Percentiles rank a stretch among this genome's conserved stretches.
phyloP scores from a whole-genome alignment of 768 basidiomycete species.

The Naganishia vishniacii region DNA sequence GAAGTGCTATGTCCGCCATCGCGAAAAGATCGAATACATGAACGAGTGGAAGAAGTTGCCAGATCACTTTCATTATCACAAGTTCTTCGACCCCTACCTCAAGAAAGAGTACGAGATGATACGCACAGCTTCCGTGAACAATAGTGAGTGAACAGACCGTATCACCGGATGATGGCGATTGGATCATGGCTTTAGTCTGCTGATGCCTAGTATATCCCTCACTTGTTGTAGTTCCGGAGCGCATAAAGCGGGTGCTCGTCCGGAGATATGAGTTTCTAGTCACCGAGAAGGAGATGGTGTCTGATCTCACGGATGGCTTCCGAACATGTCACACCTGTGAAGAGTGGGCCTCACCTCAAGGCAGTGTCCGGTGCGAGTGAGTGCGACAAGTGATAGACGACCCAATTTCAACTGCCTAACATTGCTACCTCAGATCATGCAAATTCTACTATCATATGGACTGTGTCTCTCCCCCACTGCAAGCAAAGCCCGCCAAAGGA shows the following conservation, averaged over 20 bases:
- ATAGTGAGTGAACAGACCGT: conserved; percentile 61
- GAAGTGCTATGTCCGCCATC: conserved; percentile 87
- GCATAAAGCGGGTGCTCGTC: conserved; percentile 70
- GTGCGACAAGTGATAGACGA: no score
- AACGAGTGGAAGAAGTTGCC: conserved; percentile 88
- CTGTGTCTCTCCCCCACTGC: conserved; percentile 85
- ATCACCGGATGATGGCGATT: background rate
- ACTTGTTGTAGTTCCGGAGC: conserved; percentile 63
- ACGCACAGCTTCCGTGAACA: conserved; percentile 74
- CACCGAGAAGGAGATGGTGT: conserved; percentile 85
- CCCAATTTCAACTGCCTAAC: no score
- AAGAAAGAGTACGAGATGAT: conserved; percentile 97
- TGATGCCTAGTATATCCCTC: background rate
- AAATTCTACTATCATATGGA: conserved; percentile 90
- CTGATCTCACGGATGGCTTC: conserved; percentile 78
- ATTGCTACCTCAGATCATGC: conserved; percentile 58
- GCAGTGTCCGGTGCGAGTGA: conserved; percentile 48
- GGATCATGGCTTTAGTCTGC: background rate
- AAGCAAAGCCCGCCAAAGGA: conserved; percentile 85
- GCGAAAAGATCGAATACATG: conserved; percentile 89
- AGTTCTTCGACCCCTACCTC: conserved; percentile 94
- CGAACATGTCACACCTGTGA: conserved; percentile 80
- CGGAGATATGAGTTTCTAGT: conserved; percentile 90
- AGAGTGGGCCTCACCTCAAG: conserved; percentile 83
- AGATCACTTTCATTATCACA: conserved; percentile 93